Percentiles rank a stretch among this genome's conserved stretches.
These are phyloP conservation scores for Talaromyces sp. DNA, from an alignment of 2,329 filamentous ascomycete species.

Conservation along the genomic window DNA sequence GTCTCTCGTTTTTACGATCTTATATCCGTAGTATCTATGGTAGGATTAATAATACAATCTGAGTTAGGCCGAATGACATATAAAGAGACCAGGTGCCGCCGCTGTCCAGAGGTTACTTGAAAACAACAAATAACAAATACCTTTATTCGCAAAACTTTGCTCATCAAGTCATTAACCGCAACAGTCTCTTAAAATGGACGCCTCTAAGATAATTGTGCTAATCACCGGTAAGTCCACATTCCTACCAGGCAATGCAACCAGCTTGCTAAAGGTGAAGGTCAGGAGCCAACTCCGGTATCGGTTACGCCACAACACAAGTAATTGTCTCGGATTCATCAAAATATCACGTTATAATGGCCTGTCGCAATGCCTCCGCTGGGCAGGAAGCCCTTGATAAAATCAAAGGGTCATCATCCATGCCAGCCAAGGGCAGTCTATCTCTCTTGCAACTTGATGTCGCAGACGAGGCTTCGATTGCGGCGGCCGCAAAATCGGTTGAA, in stretches of 20 bases:
- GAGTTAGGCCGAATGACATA: neutral
- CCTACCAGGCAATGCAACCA: neutral
- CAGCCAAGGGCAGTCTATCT: conserved; percentile 1
- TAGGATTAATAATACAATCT: neutral
- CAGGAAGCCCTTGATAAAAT: neutral
- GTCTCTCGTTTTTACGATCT: neutral
- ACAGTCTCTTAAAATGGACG: neutral
- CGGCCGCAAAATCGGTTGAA: neutral
- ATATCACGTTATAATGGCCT: conserved; percentile 9
- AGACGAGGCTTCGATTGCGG: conserved; percentile 6
- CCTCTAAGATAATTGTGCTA: neutral
- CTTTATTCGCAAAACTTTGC: neutral
- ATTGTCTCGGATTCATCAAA: conserved; percentile 15
- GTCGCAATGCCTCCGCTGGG: neutral
- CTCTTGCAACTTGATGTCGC: conserved; percentile 8
- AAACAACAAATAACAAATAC: neutral
- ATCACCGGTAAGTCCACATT: neutral
- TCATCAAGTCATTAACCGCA: neutral
- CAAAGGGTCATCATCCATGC: neutral
- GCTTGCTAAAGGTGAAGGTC: neutral
- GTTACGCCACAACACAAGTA: conserved; percentile 19
- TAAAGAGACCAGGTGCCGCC: neutral
- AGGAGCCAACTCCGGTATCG: conserved; percentile 26
- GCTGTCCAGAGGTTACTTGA: neutral
- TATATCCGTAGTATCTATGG: neutral